Base-by-base conservation (phyloP, 805 yeast genomes). In the Candida sakaeoensis region DNA sequence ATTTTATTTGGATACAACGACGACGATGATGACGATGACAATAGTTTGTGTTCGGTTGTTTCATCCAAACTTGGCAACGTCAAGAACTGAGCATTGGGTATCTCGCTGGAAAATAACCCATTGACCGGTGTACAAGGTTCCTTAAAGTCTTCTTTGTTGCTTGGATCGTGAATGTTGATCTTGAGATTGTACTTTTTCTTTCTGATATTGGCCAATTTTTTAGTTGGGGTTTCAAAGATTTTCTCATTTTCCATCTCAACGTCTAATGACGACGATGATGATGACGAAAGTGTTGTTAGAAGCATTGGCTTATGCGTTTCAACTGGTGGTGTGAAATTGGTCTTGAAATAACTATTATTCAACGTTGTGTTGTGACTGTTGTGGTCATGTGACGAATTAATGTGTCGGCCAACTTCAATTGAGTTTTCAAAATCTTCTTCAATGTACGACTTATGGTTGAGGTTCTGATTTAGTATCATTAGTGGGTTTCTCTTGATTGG, bases 401-500 rank as follows among this genome's bases (percentile, higher is more conserved):
- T n/a, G n/a, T 31, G 57, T 34, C 40, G 32, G 19, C 73, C 74
- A 17, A 65, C 54, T 45, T 68, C 74, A 29, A 68, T 67, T 7
- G 72, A 62, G 5, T 55, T 43, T 38, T 64, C 70, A 42, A 30
- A 37, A 6, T 30, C 47, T 4, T 41, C 34, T 15, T 53, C 57
- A 13, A 8, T 9, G n/a, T 29, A 23, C 7, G 22, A 5, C 9
- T 24, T 22, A 8, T 8, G 15, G 10, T 25, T 26, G 13, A 23
- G 14, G 28, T 45, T 51, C 15, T 54, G 59, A 33, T 59, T 58
- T 33, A 65, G 45, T 30, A 65, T 37, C 53, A 65, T 58, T 31
- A 66, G 52, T 3, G 74, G 72, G 39, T 67, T 68, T 41, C 58
- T 58, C 47, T 68, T 68, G 33, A 67, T 65, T 4, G 74, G 74